phyloP scores from a whole-genome alignment of 768 basidiomycete genomes.

The Tephrocybe sp. region DNA sequence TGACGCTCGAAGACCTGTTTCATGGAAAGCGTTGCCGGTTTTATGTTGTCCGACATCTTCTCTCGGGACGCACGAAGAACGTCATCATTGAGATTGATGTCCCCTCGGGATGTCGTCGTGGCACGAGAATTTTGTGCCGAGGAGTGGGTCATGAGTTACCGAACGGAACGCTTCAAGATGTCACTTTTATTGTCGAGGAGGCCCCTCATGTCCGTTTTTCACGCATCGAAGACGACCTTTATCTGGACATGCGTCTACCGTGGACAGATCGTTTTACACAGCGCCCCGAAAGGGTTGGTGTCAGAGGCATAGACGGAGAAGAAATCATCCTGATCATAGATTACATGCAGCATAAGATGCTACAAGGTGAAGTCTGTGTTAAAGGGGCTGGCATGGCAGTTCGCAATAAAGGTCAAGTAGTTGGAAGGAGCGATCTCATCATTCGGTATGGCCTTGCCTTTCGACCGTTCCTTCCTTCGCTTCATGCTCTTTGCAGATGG shows the following conservation, averaged over 20 bases:
- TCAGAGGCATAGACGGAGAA: conserved; percentile 61
- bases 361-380: conserved; percentile 50
- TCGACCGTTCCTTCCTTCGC: conserved; percentile 1
- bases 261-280: conserved; percentile 51
- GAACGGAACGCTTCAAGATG: conserved; percentile 58
- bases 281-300: conserved; percentile 48
- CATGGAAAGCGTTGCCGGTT: conserved; percentile 56
- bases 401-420: conserved; percentile 45
- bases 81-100: conserved; percentile 62
- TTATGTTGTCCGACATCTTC: conserved; percentile 55
- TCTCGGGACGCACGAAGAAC: conserved; percentile 48
- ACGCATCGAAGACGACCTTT: conserved; percentile 56
- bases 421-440: conserved; percentile 63
- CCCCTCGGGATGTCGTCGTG: conserved; percentile 59
- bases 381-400: conserved; percentile 73
- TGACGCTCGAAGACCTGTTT: conserved; percentile 65
- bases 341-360: conserved; percentile 47
- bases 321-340: conserved; percentile 51
- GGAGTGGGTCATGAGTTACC: conserved; percentile 67
- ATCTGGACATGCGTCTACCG: conserved; percentile 53
- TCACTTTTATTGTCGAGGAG: conserved; percentile 67
- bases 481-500: conserved; percentile 29
- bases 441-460: conserved; percentile 46
- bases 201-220: conserved; percentile 56
- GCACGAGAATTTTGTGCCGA: conserved; percentile 59